A percentile compares a stretch with the other conserved stretches of the same genome.
phyloP scores from a whole-genome alignment of 2,329 filamentous ascomycete species.

The Chalaropsis thielavioides region DNA sequence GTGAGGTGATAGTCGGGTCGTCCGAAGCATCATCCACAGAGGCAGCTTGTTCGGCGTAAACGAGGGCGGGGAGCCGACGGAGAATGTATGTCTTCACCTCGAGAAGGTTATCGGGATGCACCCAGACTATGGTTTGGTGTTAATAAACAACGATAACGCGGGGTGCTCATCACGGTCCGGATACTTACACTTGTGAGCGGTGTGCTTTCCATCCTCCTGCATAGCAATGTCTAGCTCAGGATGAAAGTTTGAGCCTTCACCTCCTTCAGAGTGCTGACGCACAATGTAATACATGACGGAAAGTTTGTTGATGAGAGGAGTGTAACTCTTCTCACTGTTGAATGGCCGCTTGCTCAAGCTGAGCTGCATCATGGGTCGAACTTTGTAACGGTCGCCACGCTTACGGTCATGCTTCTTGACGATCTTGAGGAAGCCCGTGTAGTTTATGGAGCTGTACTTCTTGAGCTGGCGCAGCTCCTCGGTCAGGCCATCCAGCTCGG shows the following conservation, averaged over 20 bases:
- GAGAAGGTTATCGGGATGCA: slow-evolving; percentile 85
- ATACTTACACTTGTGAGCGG: slow-evolving; percentile 65
- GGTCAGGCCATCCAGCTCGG: slow-evolving; percentile 73
- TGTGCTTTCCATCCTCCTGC: slow-evolving; percentile 43
- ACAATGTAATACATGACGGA: slow-evolving; percentile 95
- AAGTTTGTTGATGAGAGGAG: slow-evolving; percentile 74
- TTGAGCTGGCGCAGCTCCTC: slow-evolving; percentile 87
- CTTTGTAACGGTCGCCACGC: slow-evolving; percentile 70
- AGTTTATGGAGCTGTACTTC: slow-evolving; percentile 91
- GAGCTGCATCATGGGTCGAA: slow-evolving; percentile 82
- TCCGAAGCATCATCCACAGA: slow-evolving; percentile 68
- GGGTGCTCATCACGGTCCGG: not conserved
- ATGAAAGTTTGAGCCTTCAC: slow-evolving; percentile 25
- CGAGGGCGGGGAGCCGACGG: slow-evolving; percentile 73
- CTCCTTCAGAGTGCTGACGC: slow-evolving; percentile 62
- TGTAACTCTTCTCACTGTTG: slow-evolving; percentile 82
- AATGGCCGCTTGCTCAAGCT: slow-evolving; percentile 78
- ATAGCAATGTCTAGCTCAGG: slow-evolving; percentile 30
- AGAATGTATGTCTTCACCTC: slow-evolving; percentile 95
- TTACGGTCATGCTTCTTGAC: slow-evolving; percentile 98
- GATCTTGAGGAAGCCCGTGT: slow-evolving; percentile 94
- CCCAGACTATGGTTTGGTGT: slow-evolving; percentile 53
- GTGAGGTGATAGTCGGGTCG: slow-evolving; percentile 83
- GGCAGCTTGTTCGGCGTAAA: slow-evolving; percentile 79
- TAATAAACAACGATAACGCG: slow-evolving; percentile 21